Percentiles rank a stretch among this genome's conserved stretches.
phyloP scores from a whole-genome alignment of 176 grass and related monocot genomes.

The Poa pratensis region DNA sequence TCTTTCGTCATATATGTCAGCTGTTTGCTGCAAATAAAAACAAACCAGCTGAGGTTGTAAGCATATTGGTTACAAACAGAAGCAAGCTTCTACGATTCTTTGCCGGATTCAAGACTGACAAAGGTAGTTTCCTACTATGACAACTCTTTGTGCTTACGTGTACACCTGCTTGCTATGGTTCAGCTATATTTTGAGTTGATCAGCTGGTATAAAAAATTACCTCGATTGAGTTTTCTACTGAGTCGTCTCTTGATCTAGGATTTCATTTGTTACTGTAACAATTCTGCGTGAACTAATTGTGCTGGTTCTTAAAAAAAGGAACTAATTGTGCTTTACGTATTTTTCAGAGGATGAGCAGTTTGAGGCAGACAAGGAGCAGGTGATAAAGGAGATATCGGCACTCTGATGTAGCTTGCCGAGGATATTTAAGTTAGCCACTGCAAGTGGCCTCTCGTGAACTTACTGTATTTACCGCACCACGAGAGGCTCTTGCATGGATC shows the following conservation, averaged over 20 bases:
- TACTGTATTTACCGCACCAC: constrained; percentile 10
- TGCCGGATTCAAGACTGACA: constrained; percentile 80
- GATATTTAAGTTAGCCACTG: constrained; percentile 8
- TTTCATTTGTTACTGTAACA: constrained; percentile 25
- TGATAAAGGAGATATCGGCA: constrained; percentile 77
- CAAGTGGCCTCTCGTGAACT: constrained; percentile 30
- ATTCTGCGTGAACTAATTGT: neutral
- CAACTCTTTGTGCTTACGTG: neutral
- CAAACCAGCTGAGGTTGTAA: constrained; percentile 79
- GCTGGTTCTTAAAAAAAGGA: neutral
- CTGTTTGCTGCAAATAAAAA: constrained; percentile 90
- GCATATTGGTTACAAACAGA: constrained; percentile 83
- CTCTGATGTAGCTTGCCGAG: constrained; percentile 35
- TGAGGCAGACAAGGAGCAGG: constrained; percentile 95
- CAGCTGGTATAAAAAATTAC: neutral
- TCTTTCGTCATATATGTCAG: constrained; percentile 49
- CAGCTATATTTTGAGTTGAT: neutral
- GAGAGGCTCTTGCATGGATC: constrained; percentile 30
- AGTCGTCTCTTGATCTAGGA: neutral
- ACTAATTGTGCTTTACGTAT: constrained; percentile 31
- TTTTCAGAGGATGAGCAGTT: constrained; percentile 92
- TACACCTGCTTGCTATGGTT: constrained; percentile 22
- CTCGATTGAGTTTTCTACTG: neutral
- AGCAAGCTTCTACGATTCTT: constrained; percentile 94
- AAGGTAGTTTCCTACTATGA: constrained; percentile 62